phyloP scores from a whole-genome alignment of 768 basidiomycete genomes.

The Trametes punicea region DNA sequence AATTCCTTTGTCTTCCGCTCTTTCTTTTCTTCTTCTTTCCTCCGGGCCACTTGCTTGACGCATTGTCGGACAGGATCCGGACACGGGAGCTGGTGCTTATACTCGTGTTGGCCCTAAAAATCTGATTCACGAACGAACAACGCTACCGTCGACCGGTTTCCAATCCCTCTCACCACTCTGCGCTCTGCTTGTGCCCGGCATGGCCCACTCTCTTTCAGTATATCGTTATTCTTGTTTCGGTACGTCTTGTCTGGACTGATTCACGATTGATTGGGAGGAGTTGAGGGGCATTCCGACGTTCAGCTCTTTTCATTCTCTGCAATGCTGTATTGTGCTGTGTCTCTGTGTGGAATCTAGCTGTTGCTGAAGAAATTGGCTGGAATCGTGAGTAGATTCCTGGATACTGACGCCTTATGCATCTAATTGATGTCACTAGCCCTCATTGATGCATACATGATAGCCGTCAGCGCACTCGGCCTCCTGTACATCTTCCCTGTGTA shows the following conservation, averaged over 20 bases:
- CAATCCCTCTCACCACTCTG: slow-evolving; percentile 24
- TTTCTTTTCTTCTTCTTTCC: background rate
- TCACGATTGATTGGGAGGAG: background rate
- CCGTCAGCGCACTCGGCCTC: slow-evolving; percentile 57
- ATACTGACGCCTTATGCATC: background rate
- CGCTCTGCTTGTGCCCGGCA: slow-evolving; percentile 29
- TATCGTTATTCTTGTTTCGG: slow-evolving; percentile 63
- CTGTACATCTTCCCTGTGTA: slow-evolving; percentile 57
- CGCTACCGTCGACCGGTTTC: slow-evolving; percentile 34
- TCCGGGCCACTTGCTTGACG: slow-evolving; percentile 23
- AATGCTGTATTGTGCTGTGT: slow-evolving; percentile 63
- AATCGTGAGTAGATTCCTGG: slow-evolving; percentile 36
- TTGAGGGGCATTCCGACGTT: background rate
- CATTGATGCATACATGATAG: slow-evolving; percentile 58
- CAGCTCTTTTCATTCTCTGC: slow-evolving; percentile 60
- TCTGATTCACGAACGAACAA: slow-evolving; percentile 6
- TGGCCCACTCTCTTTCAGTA: slow-evolving; percentile 45
- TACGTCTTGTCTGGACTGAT: slow-evolving; percentile 30
- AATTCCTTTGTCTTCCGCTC: slow-evolving; percentile 7
- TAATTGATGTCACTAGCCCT: slow-evolving; percentile 31
- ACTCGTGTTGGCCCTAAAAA: slow-evolving; percentile 18
- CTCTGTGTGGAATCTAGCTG: slow-evolving; percentile 66
- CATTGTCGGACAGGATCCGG: slow-evolving; percentile 32
- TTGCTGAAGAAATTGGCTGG: slow-evolving; percentile 36
- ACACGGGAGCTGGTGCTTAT: slow-evolving; percentile 28